Evolutionary conservation across 305 asterid species (phyloP).

Genomic region (Fraxinus albicans): DNA sequence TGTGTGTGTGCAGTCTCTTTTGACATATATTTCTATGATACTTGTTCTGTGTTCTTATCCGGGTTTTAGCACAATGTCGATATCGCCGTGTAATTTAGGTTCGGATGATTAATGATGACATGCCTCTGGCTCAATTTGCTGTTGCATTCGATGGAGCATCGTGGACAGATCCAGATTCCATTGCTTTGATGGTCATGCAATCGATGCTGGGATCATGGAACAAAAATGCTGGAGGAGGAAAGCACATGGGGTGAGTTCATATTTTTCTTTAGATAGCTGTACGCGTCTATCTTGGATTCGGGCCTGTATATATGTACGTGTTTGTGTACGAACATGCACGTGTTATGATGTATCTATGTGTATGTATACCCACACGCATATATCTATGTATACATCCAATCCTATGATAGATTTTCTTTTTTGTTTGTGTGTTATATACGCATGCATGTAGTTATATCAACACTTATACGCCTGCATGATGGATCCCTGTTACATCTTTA

Average conservation of each 20-base stretch:
- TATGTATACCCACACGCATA: neutral
- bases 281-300: conserved; percentile 15
- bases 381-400: neutral
- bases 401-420: neutral
- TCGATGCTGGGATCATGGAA: conserved; percentile 81
- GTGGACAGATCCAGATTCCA: conserved; percentile 74
- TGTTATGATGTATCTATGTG: neutral
- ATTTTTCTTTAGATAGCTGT: neutral
- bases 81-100: conserved; percentile 43
- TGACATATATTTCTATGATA: neutral
- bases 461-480: neutral
- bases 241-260: conserved; percentile 76
- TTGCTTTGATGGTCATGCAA: conserved; percentile 72
- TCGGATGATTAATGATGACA: conserved; percentile 74
- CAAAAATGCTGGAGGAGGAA: conserved; percentile 79
- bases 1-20: conserved; percentile 7
- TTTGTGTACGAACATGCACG: neutral
- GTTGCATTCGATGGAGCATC: conserved; percentile 76
- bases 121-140: conserved; percentile 64
- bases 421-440: neutral
- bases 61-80: neutral
- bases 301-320: neutral
- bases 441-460: neutral
- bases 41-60: neutral
- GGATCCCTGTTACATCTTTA: neutral